Evolutionary conservation across 2,329 filamentous ascomycete genomes (phyloP).

Genomic region (Diaporthe longicolla): DNA sequence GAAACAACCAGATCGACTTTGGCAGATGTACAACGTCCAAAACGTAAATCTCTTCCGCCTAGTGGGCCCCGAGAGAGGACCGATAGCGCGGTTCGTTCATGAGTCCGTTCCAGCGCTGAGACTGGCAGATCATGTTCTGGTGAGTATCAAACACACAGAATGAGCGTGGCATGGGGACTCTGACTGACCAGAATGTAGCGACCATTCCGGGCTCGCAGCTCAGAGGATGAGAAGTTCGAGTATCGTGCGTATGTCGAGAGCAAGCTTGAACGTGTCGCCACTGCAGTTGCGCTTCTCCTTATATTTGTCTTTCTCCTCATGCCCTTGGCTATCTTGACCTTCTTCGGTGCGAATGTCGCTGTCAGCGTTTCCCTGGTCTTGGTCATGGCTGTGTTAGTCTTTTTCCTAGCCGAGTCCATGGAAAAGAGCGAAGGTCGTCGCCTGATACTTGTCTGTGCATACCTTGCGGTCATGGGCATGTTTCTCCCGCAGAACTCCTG

Average conservation of each 20-base stretch:
- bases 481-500: background rate
- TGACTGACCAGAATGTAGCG: background rate
- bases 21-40: background rate
- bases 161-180: no score
- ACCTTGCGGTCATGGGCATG: background rate
- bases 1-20: background rate
- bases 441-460: background rate
- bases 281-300: background rate
- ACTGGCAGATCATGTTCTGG: background rate
- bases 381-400: background rate
- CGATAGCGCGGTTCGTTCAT: conserved; percentile 6
- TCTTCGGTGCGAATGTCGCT: background rate
- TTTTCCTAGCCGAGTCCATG: background rate
- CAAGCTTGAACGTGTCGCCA: background rate
- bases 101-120: background rate
- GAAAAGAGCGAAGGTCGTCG: background rate
- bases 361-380: background rate
- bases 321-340: background rate
- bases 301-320: background rate
- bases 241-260: background rate
- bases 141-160: background rate
- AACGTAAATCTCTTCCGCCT: background rate
- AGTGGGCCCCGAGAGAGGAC: background rate
- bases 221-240: background rate
- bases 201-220: background rate